Evolutionary conservation across 768 basidiomycete genomes (phyloP).

Genomic region (Psilocybe sp.): DNA sequence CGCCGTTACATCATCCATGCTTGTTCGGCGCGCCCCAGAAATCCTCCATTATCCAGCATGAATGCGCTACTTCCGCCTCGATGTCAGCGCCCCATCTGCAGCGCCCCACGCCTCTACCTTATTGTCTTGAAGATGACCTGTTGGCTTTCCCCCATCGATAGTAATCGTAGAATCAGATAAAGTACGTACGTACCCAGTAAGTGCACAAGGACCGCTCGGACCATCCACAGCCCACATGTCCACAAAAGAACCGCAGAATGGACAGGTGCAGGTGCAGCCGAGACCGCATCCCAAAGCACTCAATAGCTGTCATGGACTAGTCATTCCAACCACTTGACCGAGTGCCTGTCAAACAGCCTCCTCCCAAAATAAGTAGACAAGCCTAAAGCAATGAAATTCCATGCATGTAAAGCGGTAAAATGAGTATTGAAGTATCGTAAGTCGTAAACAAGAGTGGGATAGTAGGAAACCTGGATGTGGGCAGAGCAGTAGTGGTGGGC

Average conservation of each 20-base stretch:
- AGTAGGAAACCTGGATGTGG: background rate
- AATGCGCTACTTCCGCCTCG: slow-evolving; percentile 3
- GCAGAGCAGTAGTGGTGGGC: too few relatives aligned
- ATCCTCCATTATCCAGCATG: background rate
- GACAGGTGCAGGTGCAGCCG: too few relatives aligned
- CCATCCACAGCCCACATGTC: too few relatives aligned
- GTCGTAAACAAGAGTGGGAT: slow-evolving; percentile 9
- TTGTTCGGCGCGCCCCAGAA: background rate
- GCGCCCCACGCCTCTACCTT: too few relatives aligned
- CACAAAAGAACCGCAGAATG: too few relatives aligned
- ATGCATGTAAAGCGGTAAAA: slow-evolving; percentile 6
- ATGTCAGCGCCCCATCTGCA: background rate
- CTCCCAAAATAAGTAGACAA: background rate
- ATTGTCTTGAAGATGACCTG: too few relatives aligned
- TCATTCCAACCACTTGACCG: too few relatives aligned
- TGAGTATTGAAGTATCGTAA: slow-evolving; percentile 9
- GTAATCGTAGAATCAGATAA: slow-evolving; percentile 1
- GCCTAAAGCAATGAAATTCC: slow-evolving; percentile 5
- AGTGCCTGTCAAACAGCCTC: background rate
- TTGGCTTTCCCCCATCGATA: background rate
- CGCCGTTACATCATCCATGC: slow-evolving; percentile 22
- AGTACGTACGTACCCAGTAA: slow-evolving; percentile 4
- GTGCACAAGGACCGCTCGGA: background rate
- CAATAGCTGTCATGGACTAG: too few relatives aligned
- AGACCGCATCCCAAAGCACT: too few relatives aligned